Conservation (phyloP, 495 filamentous ascomycete genomes). For the Xylaria scruposa region DNA sequence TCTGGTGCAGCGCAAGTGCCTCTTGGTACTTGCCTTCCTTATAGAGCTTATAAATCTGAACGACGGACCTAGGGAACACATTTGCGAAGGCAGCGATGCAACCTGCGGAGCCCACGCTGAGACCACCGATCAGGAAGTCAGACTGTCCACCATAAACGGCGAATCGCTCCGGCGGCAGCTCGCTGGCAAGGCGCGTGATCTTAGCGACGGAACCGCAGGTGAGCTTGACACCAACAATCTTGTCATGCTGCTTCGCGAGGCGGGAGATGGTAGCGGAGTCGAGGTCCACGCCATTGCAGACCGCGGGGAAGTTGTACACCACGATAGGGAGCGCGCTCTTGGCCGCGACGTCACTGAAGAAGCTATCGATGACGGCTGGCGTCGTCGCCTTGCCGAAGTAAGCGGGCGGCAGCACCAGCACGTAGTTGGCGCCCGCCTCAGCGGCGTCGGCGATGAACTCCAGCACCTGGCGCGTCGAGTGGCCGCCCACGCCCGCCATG, state of each 20-base stretch:
- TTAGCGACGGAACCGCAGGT: slow-evolving; percentile 76
- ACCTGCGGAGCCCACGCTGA: slow-evolving; percentile 65
- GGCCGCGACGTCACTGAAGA: slow-evolving; percentile 65
- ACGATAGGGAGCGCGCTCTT: slow-evolving; percentile 63
- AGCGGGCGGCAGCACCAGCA: slow-evolving; percentile 66
- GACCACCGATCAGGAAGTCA: slow-evolving; percentile 71
- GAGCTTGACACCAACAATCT: slow-evolving; percentile 68
- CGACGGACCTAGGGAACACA: slow-evolving; percentile 64
- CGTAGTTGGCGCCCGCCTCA: slow-evolving; percentile 64
- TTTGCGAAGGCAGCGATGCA: slow-evolving; percentile 73
- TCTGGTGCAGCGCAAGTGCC: slow-evolving; percentile 63
- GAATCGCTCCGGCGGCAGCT: slow-evolving; percentile 62
- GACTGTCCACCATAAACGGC: slow-evolving; percentile 72
- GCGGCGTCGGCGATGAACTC: slow-evolving; percentile 65
- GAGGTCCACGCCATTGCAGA: slow-evolving; percentile 74
- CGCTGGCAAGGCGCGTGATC: slow-evolving; percentile 55
- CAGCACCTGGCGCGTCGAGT: slow-evolving; percentile 68
- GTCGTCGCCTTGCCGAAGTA: slow-evolving; percentile 70
- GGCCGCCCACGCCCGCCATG: slow-evolving; percentile 69
- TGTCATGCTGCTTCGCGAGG: slow-evolving; percentile 55
- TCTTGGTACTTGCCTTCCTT: slow-evolving; percentile 56
- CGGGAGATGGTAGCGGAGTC: slow-evolving; percentile 65
- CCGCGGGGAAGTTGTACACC: slow-evolving; percentile 75
- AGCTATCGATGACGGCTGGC: slow-evolving; percentile 61
- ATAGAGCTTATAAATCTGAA: slow-evolving; percentile 61